Evolutionary conservation across 192 early-diverging fungal species (phyloP), one percentile per base, ranked within the genome.

Genomic region (Piromyces sp.): DNA sequence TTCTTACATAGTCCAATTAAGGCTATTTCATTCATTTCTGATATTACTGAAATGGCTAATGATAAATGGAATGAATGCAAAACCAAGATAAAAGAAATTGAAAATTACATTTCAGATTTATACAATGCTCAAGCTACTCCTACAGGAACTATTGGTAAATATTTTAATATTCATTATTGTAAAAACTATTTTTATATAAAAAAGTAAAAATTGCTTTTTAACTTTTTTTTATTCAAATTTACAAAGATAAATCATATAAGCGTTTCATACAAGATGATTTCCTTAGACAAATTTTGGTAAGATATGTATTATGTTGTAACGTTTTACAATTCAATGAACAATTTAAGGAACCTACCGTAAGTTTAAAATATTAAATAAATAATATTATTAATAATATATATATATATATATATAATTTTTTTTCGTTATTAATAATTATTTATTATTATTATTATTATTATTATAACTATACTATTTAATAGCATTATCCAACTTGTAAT

Each of bases 1-100:
- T 99, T 99, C 83, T 86, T 99, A 81, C 95, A 97, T 85, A 92
- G 93, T 17, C 96, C 96, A 4, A 80, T 96, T 17, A 93, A 96
- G 78, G 97, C 94, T 0, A 96, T 99, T 82, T 92, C 93, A 29
- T 95, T 93, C 81, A 87, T 96, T 26, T 93, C 89, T 13, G 93
- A 93, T 51, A 89, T 92, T 31, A 89, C 87, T 2, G 87, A 93
- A 79, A 84, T 93, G 29, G 86, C 87, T 79, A 83, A 88, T 9
- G 88, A 91, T 1, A 88, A 88, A 16, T 96, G 95, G 95, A 87
- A 89, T n/a, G 88, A 91, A 81, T 92, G 92, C 84, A 83, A 89
- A 5, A 80, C 85, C 13, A 84, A 88, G 30, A 86, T 96, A 13
- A 80, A 84, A 29, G 85, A 86, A 0, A 84, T 88, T 29, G 91